Evolutionary conservation across 768 basidiomycete genomes (phyloP), one percentile per base, ranked within the genome.

Genomic region (Trametes cinnabarina): DNA sequence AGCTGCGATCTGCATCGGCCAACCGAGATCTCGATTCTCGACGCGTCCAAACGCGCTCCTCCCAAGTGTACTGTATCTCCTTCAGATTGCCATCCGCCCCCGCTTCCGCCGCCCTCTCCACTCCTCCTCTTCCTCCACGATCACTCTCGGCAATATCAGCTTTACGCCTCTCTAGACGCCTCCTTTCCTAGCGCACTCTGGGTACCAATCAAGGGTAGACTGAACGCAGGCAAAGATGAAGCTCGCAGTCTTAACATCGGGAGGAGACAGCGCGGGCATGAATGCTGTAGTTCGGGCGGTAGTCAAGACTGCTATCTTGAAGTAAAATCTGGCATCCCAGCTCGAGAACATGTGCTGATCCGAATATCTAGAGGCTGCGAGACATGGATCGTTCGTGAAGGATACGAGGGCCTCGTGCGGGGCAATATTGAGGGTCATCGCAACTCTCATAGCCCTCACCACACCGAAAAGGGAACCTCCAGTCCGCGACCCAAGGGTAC

Each of bases 241-340:
- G 78, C 82, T 97, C 69, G 96, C 95, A 0, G 88, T 96, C 48
- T 83, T 98, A 63, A 99, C 97, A 1, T 92, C 89, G 2, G 97
- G 96, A 44, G 96, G 97, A 69, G 97, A 99, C 79, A 93, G 91
- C 74, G 95, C 97, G 51, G 97, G 97, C 67, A 93, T 94, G 92
- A 95, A 96, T 70, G 93, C 94, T 30, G 92, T 86, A 54, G 96
- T 99, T 51, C 90, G 97, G 64, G 82, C 94, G 0, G 88, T 94
- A 44, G 96, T 98, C 63, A 94, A 94, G 74, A 86, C 86, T 64
- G 94, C 88, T 32, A 97, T 99, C 64, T 79, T 94, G 61, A 88
- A 88, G 94, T 94, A 69, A 63, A 84, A 40, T 28, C 17, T 43
- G 35, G 51, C 30, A 43, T 44, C 52, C 41, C 26, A 48, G 32